Evolutionary conservation across 2,329 filamentous ascomycete species (phyloP).

Genomic region (Eurotiales sp.): DNA sequence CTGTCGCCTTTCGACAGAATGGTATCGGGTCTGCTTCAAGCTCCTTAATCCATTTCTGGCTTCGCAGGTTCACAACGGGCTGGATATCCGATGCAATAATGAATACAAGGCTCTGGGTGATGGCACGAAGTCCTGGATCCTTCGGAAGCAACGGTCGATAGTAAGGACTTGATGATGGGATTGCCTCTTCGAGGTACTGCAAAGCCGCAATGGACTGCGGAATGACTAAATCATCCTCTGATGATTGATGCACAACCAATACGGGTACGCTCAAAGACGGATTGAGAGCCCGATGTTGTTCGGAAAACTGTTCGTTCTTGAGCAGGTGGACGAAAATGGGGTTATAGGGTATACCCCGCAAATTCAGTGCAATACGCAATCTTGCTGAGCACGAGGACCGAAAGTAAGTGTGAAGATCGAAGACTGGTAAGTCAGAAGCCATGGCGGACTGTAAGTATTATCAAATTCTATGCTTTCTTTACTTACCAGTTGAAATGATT

Average conservation of each 20-base stretch:
- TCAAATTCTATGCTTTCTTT: too few relatives aligned
- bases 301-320: slow-evolving; percentile 49
- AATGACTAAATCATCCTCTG: slow-evolving; percentile 35
- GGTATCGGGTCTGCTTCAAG: slow-evolving; percentile 43
- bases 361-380: slow-evolving; percentile 56
- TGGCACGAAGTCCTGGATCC: slow-evolving; percentile 44
- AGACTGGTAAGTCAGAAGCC: slow-evolving; percentile 6
- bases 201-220: slow-evolving; percentile 58
- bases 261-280: slow-evolving; percentile 55
- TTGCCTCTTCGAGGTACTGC: slow-evolving; percentile 59
- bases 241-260: slow-evolving; percentile 37
- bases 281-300: slow-evolving; percentile 48
- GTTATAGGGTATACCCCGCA: slow-evolving; percentile 52
- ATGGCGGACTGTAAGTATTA: slow-evolving; percentile 1
- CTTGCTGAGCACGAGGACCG: slow-evolving; percentile 61
- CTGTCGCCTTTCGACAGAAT: slow-evolving; percentile 53
- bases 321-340: slow-evolving; percentile 52
- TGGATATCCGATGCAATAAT: slow-evolving; percentile 59
- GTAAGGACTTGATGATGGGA: slow-evolving; percentile 28
- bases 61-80: slow-evolving; percentile 57
- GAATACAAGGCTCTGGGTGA: slow-evolving; percentile 50
- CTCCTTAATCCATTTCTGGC: slow-evolving; percentile 48
- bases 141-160: slow-evolving; percentile 46
- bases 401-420: slow-evolving; percentile 51
- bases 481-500: too few relatives aligned